A percentile compares a stretch with the other conserved stretches of the same genome.
phyloP scores from a whole-genome alignment of 2,329 filamentous ascomycete genomes.

The Ophiosphaerella narmari region DNA sequence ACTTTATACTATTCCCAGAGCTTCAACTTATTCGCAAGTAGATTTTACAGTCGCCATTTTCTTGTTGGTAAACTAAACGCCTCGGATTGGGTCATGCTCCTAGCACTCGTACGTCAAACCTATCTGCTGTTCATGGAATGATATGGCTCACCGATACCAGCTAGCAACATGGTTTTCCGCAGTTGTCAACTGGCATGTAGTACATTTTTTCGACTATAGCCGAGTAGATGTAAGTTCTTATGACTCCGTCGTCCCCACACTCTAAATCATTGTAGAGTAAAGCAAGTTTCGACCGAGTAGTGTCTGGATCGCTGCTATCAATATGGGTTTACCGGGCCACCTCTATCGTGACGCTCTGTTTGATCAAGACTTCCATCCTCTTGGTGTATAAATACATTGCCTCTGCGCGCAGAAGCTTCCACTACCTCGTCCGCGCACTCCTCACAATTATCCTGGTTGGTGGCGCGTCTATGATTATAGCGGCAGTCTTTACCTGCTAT shows the following conservation, averaged over 20 bases:
- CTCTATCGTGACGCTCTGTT: slow-evolving; percentile 34
- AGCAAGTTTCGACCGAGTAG: slow-evolving; percentile 13
- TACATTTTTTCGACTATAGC: slow-evolving; percentile 29
- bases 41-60: slow-evolving; percentile 38
- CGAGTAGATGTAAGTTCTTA: slow-evolving; percentile 16
- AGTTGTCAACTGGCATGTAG: slow-evolving; percentile 34
- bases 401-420: slow-evolving; percentile 33
- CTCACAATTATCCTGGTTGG: slow-evolving; percentile 27
- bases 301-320: slow-evolving; percentile 17
- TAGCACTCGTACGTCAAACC: slow-evolving; percentile 27
- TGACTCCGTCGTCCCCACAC: neutral
- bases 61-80: slow-evolving; percentile 31
- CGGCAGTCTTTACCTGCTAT: slow-evolving; percentile 33
- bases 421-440: slow-evolving; percentile 22
- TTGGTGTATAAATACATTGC: slow-evolving; percentile 39
- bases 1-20: neutral
- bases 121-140: neutral
- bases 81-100: slow-evolving; percentile 37
- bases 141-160: slow-evolving; percentile 22
- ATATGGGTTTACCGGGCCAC: slow-evolving; percentile 37
- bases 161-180: slow-evolving; percentile 34
- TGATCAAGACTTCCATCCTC: slow-evolving; percentile 42
- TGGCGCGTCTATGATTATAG: slow-evolving; percentile 32
- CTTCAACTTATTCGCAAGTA: slow-evolving; percentile 11
- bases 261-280: slow-evolving; percentile 11